A percentile compares a stretch with the other conserved stretches of the same genome.
Evolutionary conservation across 2,329 filamentous ascomycete species (phyloP).

Genomic region (Fusarium avenaceum): DNA sequence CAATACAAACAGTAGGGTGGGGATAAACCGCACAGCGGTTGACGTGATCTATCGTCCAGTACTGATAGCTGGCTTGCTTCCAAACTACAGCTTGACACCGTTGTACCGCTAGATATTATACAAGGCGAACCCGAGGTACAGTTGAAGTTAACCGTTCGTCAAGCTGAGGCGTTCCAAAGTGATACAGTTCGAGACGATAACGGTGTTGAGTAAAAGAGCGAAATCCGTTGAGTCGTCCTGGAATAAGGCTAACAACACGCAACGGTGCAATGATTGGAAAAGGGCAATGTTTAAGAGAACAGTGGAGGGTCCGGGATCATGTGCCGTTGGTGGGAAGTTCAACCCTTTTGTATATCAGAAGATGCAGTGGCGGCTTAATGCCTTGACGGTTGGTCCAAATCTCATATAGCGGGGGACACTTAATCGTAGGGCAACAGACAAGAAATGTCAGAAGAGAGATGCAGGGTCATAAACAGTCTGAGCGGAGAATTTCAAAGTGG

Average conservation of each 20-base stretch:
- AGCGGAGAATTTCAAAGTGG: slow-evolving; percentile 49
- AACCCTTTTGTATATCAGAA: slow-evolving; percentile 53
- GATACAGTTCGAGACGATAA: slow-evolving; percentile 14
- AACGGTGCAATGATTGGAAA: slow-evolving; percentile 19
- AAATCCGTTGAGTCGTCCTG: slow-evolving; percentile 21
- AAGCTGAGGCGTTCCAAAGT: slow-evolving; percentile 5
- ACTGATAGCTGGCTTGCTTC: slow-evolving; percentile 18
- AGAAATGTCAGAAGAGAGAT: slow-evolving; percentile 55
- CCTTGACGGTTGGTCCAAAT: slow-evolving; percentile 43
- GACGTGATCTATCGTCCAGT: slow-evolving; percentile 19
- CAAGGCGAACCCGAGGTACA: slow-evolving; percentile 23
- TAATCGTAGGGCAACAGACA: slow-evolving; percentile 53
- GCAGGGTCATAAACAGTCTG: slow-evolving; percentile 44
- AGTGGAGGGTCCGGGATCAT: slow-evolving; percentile 30
- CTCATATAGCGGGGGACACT: slow-evolving; percentile 41
- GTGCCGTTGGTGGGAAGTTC: slow-evolving; percentile 42
- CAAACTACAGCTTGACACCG: background rate
- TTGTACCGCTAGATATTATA: slow-evolving; percentile 30
- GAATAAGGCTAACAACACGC: slow-evolving; percentile 20
- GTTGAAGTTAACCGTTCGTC: slow-evolving; percentile 20
- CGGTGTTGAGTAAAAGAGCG: slow-evolving; percentile 32
- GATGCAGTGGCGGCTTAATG: slow-evolving; percentile 48
- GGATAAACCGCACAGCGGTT: slow-evolving; percentile 42
- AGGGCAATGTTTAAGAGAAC: slow-evolving; percentile 23
- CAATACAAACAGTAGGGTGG: slow-evolving; percentile 42